Evolutionary conservation across 129 eudicot species (phyloP).

Genomic region (Scalesia atractyloides): DNA sequence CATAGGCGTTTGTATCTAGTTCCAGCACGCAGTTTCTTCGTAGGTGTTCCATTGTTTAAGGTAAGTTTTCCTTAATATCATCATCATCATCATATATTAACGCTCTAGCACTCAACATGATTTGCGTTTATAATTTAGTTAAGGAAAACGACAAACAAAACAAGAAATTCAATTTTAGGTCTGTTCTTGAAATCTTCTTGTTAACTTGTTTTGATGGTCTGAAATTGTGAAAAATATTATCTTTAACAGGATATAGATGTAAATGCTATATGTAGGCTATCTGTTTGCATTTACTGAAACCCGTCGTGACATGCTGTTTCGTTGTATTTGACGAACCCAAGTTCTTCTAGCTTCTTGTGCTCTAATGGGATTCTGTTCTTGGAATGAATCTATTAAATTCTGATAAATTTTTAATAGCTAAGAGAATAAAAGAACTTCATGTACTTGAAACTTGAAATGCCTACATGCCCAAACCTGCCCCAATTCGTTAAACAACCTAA

Average conservation of each 20-base stretch:
- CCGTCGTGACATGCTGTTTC: no score
- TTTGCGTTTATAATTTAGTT: slow-evolving; percentile 7
- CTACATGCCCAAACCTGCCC: no score
- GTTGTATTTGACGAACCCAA: no score
- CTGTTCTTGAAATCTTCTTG: slow-evolving; percentile 18
- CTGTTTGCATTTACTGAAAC: no score
- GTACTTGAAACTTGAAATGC: no score
- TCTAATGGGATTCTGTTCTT: no score
- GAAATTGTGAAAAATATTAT: slow-evolving; percentile 9
- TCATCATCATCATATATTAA: neutral
- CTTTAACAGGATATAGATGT: slow-evolving; percentile 12
- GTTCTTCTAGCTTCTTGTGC: no score
- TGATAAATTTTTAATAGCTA: no score
- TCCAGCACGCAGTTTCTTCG: slow-evolving; percentile 5
- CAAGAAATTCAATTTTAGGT: slow-evolving; percentile 1
- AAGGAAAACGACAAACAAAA: neutral
- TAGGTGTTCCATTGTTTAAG: slow-evolving; percentile 13
- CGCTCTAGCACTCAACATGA: slow-evolving; percentile 16
- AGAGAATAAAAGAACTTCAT: no score
- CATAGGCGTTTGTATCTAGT: slow-evolving; percentile 28
- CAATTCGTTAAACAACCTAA: no score
- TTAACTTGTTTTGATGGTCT: slow-evolving; percentile 5
- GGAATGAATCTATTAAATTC: no score
- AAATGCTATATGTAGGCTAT: neutral
- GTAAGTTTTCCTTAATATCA: slow-evolving; percentile 1